Base-by-base conservation (phyloP, 1,284 basidiomycete genomes). In the Melampsora americana region DNA sequence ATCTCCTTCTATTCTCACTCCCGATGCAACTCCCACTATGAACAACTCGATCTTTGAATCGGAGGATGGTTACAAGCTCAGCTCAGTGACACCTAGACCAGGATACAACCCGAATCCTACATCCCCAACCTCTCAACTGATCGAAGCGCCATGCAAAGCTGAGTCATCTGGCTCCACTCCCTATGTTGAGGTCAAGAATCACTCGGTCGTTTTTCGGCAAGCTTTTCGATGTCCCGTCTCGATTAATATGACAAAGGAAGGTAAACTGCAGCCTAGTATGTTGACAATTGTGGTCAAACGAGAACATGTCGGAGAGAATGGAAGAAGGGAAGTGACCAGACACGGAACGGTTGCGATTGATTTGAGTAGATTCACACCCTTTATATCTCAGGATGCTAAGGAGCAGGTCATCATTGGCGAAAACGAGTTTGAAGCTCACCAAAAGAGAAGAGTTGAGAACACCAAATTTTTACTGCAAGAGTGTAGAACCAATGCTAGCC, bases 181-280 rank as follows among this genome's bases (percentile, higher is more conserved):
- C 46, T 74, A 74, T 44, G 39, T 66, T 26, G 48, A 35, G 23
- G 50, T 74, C 39, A 74, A 74, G 46, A 74, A 74, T 30, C 65
- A 74, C 46, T 42, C 62, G 3, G 71, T 65, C 26, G 7, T 48
- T 23, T 74, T 66, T 28, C 48, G 53, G 2, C 62, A 66, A 42
- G 65, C 71, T 23, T 74, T 74, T 32, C 71, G 66, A 42, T 74
- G 71, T 61, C 65, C 65, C 9, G 64, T 74, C 46, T 59, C 65
- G 7, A 67, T 74, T 20, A 9, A 28, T 9, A 30, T 74, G 26
- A 65, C 59, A 39, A 74, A 74, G 67, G 32, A 74, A 23, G 23
- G 32, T 56, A 20, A 23, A 23, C 56, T 66, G 5, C 48, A 59
- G 9, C 65, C 71, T 12, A 66, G 65, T 56, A 56, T 59, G 11